Evolutionary conservation across 2,329 filamentous ascomycete genomes (phyloP), one percentile per base, ranked within the genome.

Genomic region (Sarocladiaceae sp.): DNA sequence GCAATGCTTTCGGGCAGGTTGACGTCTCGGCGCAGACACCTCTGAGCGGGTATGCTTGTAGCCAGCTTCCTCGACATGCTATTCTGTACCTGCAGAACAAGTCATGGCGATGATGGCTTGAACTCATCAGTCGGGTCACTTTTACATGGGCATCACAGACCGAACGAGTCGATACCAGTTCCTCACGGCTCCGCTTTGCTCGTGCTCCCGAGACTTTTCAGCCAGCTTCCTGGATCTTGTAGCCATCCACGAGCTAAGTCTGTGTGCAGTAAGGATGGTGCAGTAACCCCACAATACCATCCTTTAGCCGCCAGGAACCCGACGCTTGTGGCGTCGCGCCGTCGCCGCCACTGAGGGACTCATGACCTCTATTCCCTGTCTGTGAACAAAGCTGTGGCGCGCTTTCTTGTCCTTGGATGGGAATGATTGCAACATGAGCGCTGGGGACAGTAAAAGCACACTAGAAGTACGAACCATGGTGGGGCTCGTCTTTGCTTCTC

Each of bases 221-320:
- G 40, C 20, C 33, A 17, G 18, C 23, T 7, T 40, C 37, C 7
- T 40, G 8, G 17, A 10, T 23, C 20, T 17, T 11, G 17, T 22
- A 40, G 37, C 17, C 37, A 6, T 37, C 35, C 35, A 23, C 40
- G 10, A 3, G 7, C 22, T 23, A 44, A n/a, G n/a, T n/a, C n/a
- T n/a, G n/a, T n/a, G n/a, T n/a, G n/a, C n/a, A n/a, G 17, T n/a
- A 44, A 3, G 40, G 28, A 23, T 44, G 17, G 40, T 22, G 40
- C 40, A 25, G 11, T n/a, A 15, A 48, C 25, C 44, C 44, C 44
- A 48, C 44, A 48, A 28, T n/a, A 48, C 44, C 44, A 48, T 48
- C 22, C 33, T 48, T 48, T 48, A 48, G 44, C 44, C 44, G 44
- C 44, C 44, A 48, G 44, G 44, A 48, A 48, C 44, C 44, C 44